Evolutionary conservation across 2,329 filamentous ascomycete genomes (phyloP).

Genomic region (Colletotrichum theobromicola): DNA sequence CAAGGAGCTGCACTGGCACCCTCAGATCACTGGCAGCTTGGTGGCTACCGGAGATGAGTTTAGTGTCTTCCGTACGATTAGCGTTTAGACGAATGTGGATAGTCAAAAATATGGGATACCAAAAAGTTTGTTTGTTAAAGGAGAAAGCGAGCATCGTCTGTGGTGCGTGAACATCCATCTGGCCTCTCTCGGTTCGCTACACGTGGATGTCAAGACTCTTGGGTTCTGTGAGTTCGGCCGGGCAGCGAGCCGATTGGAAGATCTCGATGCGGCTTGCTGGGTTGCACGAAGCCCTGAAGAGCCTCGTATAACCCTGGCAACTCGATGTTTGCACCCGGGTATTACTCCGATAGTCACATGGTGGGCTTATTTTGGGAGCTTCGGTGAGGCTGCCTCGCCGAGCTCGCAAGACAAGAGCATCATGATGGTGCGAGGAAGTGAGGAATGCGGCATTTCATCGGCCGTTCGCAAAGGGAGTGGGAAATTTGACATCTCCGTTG

Average conservation of each 20-base stretch:
- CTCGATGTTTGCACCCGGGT: not conserved
- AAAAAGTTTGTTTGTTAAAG: conserved; percentile 12
- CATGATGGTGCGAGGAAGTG: not conserved
- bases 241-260: not conserved
- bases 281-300: not conserved
- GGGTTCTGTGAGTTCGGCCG: not conserved
- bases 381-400: not conserved
- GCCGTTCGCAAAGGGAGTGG: not conserved
- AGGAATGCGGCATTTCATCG: not conserved
- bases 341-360: conserved; percentile 2
- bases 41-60: conserved; percentile 93
- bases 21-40: conserved; percentile 88
- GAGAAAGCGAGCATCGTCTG: not conserved
- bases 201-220: not conserved
- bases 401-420: not conserved
- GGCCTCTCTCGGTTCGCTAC: not conserved
- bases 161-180: not conserved
- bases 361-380: not conserved
- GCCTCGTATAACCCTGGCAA: not conserved
- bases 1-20: conserved; percentile 98
- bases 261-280: not conserved
- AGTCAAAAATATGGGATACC: conserved; percentile 19
- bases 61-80: conserved; percentile 84
- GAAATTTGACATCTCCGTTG: not conserved
- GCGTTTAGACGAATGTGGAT: conserved; percentile 60